Percentiles rank a stretch among this genome's conserved stretches.
Evolutionary conservation across 2,329 filamentous ascomycete species (phyloP).

Genomic region (Nemania sp.): DNA sequence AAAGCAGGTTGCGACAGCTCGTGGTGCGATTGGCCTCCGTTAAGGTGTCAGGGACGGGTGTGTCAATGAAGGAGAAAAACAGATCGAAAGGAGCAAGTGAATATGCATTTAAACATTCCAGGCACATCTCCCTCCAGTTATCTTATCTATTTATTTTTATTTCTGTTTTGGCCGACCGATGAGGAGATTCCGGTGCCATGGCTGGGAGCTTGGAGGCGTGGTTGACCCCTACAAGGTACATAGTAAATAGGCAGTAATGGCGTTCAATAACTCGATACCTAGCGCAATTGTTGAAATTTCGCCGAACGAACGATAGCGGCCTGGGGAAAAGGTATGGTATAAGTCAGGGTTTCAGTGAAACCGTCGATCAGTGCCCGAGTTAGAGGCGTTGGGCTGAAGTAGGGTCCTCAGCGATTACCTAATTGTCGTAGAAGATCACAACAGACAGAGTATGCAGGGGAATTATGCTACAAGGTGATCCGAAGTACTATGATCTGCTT

Average conservation of each 20-base stretch:
- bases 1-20: neutral
- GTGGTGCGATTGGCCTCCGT: neutral
- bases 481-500: too few relatives aligned
- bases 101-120: neutral
- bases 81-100: slow-evolving; percentile 5
- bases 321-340: neutral
- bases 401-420: too few relatives aligned
- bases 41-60: neutral
- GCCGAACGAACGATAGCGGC: slow-evolving; percentile 2
- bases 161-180: neutral
- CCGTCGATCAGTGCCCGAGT: neutral
- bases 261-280: slow-evolving; percentile 9
- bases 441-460: too few relatives aligned
- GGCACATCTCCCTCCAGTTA: neutral
- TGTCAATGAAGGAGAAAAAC: too few relatives aligned
- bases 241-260: slow-evolving; percentile 15
- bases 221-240: slow-evolving; percentile 17
- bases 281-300: slow-evolving; percentile 12
- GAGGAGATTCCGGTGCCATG: slow-evolving; percentile 4
- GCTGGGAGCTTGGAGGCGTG: slow-evolving; percentile 9
- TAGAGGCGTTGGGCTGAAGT: neutral
- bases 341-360: slow-evolving; percentile 1
- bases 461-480: too few relatives aligned
- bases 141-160: neutral
- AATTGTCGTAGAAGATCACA: too few relatives aligned